Evolutionary conservation across 2,329 filamentous ascomycete genomes (phyloP), one percentile per base, ranked within the genome.

Genomic region (Beauveria pseudobassiana): DNA sequence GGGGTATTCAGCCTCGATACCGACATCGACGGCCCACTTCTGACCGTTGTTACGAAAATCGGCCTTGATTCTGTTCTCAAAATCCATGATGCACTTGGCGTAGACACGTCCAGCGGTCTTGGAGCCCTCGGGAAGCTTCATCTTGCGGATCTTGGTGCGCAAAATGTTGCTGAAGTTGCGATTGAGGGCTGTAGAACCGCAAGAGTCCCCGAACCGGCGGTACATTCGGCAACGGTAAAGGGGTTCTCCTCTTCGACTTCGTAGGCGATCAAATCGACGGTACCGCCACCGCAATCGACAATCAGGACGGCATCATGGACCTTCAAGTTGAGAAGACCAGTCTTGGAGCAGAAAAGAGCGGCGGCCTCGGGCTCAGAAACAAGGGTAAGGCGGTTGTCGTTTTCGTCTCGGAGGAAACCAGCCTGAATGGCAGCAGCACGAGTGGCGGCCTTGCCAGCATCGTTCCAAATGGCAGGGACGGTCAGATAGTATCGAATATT

Each of bases 11-110:
- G 93, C 92, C 80, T 99, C 95, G 70, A 99, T 98, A 72, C 95
- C 95, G 55, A 99, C 95, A 73, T 99, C 95, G 22, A 98, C 93
- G 50, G 95, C 95, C 95, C 95, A 98, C 76, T 98, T 98, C 76
- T 98, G 93, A 55, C 93, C 93, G 75, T 97, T 98, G 80, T 98
- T 98, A 66, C 95, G 87, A 87, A 99, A 99, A 76, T 98, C 95
- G 55, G 95, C 95, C 82, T 99, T 99, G 84, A 99, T 97, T 75
- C 95, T 84, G 84, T 98, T 98, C 80, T 99, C 95, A 71, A 99
- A 99, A 77, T 99, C 95, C 93, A 98, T 98, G 77, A 99, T 98
- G 75, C 93, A 98, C 80, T 98, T 98, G 67, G 93, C 93, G 75
- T 98, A 98, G 60, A 99, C 95, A 76, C 93, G 92, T 49, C 93